These are phyloP conservation scores for Vicia villosa DNA, from an alignment of 306 rosid genomes.

Conservation along the genomic window DNA sequence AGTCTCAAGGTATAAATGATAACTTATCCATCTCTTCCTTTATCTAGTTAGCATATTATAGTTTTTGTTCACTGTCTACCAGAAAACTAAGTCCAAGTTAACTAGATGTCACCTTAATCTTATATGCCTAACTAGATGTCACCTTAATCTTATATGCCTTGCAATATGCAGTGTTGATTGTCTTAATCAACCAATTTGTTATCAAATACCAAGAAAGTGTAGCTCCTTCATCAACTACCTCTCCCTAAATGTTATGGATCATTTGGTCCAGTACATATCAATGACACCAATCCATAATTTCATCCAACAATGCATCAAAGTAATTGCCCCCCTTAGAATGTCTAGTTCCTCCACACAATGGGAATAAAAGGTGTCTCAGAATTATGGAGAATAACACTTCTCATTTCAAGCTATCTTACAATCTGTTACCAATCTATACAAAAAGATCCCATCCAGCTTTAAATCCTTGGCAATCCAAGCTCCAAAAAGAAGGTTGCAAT, in stretches of 20 bases:
- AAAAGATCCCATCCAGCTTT: constrained; percentile 64
- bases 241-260: too few relatives aligned
- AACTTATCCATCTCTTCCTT: too few relatives aligned
- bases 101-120: background rate
- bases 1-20: too few relatives aligned
- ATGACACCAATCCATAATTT: background rate
- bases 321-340: background rate
- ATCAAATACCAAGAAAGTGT: background rate
- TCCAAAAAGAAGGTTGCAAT: constrained; percentile 45
- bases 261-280: background rate
- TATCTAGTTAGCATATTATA: too few relatives aligned
- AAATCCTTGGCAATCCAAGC: constrained; percentile 50
- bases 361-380: constrained; percentile 24
- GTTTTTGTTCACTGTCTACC: too few relatives aligned
- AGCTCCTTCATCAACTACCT: background rate
- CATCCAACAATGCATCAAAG: constrained; percentile 1
- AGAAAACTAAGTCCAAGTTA: too few relatives aligned
- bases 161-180: background rate
- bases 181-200: background rate
- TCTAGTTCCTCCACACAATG: background rate
- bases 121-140: background rate
- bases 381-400: constrained; percentile 49
- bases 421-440: constrained; percentile 71
- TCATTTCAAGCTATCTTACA: constrained; percentile 70
- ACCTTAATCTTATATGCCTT: background rate